Base-by-base conservation (phyloP, 306 rosid species). In the Cucumis hystrix region DNA sequence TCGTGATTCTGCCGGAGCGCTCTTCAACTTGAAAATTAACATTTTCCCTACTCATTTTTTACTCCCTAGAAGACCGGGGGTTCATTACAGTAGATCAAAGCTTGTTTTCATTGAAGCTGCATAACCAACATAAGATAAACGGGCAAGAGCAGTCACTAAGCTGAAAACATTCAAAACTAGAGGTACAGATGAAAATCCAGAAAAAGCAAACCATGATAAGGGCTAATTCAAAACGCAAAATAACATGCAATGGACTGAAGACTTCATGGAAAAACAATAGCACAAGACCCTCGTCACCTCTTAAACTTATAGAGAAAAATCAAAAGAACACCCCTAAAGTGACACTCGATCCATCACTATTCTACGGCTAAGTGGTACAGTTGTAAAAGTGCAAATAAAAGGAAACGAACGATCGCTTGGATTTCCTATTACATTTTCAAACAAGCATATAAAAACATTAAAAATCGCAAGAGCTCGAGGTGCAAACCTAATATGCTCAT, bases 1-100 rank as follows among this genome's bases (percentile, higher is more conserved):
- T 82, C 45, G 99, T 96, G 66, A 96, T 78, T 73, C 99, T 87
- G 56, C 70, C 84, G 43, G 77, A 79, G 66, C 76, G 84, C 79
- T 75, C 92, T 80, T 83, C 90, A 63, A 71, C 85, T 81, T 82
- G 83, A 82, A 87, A 89, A 88, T 81, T 57, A 74, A 10, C 59
- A 15, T 81, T 84, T 80, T 76, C 96, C 79, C 79, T 85, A 40
- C 81, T 83, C 98, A 91, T 96, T 69, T 59, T 84, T 73, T 84
- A 78, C 55, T 83, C 87, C 97, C 90, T 90, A 60, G 73, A 70
- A 83, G 78, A 84, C 78, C 82, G 85, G 87, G 89, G 83, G 76
- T 49, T 71, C 67, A 59, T 62, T 52, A 73, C 72, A 65, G 21
- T 79, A 84, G 85, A 61, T 58, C 25, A 71, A 47, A 83, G 82